Conservation (phyloP, 495 filamentous ascomycete species). For the Penicillium malachiteum region DNA sequence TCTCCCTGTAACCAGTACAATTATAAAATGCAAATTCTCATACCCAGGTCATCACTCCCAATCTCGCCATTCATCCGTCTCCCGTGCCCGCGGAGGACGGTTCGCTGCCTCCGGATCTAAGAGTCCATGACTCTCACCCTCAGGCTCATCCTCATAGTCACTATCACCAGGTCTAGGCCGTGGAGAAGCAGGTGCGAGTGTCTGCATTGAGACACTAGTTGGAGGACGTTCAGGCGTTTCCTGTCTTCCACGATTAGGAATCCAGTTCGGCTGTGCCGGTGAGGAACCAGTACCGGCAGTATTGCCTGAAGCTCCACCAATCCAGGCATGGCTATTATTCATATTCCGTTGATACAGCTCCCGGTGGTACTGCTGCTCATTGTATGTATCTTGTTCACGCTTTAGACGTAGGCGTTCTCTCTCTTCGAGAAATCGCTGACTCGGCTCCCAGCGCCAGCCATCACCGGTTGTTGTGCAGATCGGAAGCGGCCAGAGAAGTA, state of each 20-base stretch:
- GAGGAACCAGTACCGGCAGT: neutral
- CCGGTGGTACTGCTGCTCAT: conserved; percentile 49
- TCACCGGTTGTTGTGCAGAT: conserved; percentile 82
- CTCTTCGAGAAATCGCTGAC: conserved; percentile 64
- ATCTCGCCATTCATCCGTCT: conserved; percentile 45
- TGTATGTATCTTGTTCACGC: conserved; percentile 54
- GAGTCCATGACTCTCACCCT: conserved; percentile 21
- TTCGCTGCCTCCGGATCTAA: conserved; percentile 15
- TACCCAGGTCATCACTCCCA: conserved; percentile 38
- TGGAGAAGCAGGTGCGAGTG: conserved; percentile 44
- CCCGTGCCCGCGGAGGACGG: conserved; percentile 6
- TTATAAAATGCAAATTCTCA: neutral
- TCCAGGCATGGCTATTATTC: conserved; percentile 36
- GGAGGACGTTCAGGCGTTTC: conserved; percentile 46
- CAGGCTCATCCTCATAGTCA: conserved; percentile 39
- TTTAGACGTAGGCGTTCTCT: conserved; percentile 58
- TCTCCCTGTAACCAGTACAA: neutral
- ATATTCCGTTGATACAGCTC: conserved; percentile 43
- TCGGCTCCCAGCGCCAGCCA: conserved; percentile 95
- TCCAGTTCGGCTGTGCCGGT: conserved; percentile 17
- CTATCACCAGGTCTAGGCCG: conserved; percentile 45
- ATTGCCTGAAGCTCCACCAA: conserved; percentile 18
- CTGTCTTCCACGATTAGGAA: conserved; percentile 50
- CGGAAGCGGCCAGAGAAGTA: conserved; percentile 75
- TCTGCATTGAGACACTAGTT: conserved; percentile 56